phyloP scores from a whole-genome alignment of 805 yeast genomes.

The Wickerhamiella qilinensis region DNA sequence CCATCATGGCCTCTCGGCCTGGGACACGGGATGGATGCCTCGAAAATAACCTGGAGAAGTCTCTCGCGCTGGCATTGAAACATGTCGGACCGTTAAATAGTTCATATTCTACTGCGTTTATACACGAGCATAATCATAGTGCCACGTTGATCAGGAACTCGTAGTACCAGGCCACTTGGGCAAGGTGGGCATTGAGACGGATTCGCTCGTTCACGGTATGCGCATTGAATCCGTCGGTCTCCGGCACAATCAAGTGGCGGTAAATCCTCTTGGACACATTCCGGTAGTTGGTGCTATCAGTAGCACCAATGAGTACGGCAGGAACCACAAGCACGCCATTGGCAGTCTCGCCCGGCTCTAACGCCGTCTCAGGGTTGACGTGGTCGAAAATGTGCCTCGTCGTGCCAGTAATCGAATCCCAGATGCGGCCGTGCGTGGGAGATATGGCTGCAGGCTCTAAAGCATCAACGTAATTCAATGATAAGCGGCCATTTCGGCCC shows the following conservation, averaged over 20 bases:
- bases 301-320: conserved; percentile 49
- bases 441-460: conserved; percentile 40
- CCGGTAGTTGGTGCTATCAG: conserved; percentile 59
- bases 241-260: conserved; percentile 38
- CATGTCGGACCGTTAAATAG: no score
- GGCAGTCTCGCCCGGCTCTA: conserved; percentile 15
- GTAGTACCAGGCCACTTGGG: conserved; percentile 18
- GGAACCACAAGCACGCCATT: conserved; percentile 29
- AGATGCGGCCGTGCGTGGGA: conserved; percentile 28
- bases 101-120: no score
- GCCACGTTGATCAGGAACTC: conserved; percentile 17
- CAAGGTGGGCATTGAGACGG: conserved; percentile 36
- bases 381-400: conserved; percentile 48
- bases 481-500: conserved; percentile 29
- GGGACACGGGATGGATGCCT: no score
- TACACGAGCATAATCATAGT: no score
- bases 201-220: conserved; percentile 52
- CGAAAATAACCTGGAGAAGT: no score
- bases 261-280: conserved; percentile 41
- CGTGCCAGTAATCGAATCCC: conserved; percentile 47
- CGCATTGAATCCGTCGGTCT: conserved; percentile 22
- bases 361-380: conserved; percentile 9
- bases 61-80: no score
- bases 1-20: no score
- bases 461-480: conserved; percentile 17